Conservation (phyloP, 2,329 filamentous ascomycete genomes). For the Aspergillus thermomutatus region DNA sequence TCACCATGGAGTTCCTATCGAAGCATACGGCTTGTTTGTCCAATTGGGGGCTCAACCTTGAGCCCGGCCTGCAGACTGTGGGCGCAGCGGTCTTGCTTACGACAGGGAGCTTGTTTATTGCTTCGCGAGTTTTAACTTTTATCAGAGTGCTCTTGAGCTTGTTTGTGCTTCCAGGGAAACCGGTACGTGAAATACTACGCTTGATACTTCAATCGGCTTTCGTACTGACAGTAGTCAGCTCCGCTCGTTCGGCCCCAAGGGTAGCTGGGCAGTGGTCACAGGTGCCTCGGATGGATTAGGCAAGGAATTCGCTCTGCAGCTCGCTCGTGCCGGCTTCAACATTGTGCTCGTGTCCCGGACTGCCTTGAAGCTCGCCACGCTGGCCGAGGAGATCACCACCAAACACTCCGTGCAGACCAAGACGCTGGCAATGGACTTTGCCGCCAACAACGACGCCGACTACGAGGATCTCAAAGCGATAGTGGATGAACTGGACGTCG, state of each 20-base stretch:
- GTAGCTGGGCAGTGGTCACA: slow-evolving; percentile 91
- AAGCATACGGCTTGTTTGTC: slow-evolving; percentile 31
- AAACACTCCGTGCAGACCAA: slow-evolving; percentile 68
- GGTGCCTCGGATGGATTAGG: slow-evolving; percentile 95
- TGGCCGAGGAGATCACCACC: slow-evolving; percentile 73
- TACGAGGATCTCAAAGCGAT: slow-evolving; percentile 70
- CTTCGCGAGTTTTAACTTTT: slow-evolving; percentile 56
- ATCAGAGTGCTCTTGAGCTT: slow-evolving; percentile 62
- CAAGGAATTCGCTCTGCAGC: slow-evolving; percentile 90
- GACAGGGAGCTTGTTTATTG: slow-evolving; percentile 58
- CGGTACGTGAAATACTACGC: slow-evolving; percentile 33
- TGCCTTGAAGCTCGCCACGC: slow-evolving; percentile 77
- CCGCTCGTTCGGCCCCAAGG: slow-evolving; percentile 82
- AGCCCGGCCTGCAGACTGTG: slow-evolving; percentile 36
- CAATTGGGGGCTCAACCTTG: slow-evolving; percentile 31
- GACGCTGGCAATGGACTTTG: slow-evolving; percentile 87
- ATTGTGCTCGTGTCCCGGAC: slow-evolving; percentile 93
- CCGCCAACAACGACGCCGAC: slow-evolving; percentile 72
- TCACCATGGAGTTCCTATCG: slow-evolving; percentile 32
- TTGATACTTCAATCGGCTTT: neutral
- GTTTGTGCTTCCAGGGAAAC: slow-evolving; percentile 60
- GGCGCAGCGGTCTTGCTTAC: slow-evolving; percentile 35
- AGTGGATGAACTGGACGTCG: slow-evolving; percentile 71
- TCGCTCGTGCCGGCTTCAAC: slow-evolving; percentile 91
- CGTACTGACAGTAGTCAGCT: slow-evolving; percentile 57